Percentiles rank a stretch among this genome's conserved stretches.
Conservation (phyloP, 306 rosid genomes). For the Pterocarpus macrocarpus region DNA sequence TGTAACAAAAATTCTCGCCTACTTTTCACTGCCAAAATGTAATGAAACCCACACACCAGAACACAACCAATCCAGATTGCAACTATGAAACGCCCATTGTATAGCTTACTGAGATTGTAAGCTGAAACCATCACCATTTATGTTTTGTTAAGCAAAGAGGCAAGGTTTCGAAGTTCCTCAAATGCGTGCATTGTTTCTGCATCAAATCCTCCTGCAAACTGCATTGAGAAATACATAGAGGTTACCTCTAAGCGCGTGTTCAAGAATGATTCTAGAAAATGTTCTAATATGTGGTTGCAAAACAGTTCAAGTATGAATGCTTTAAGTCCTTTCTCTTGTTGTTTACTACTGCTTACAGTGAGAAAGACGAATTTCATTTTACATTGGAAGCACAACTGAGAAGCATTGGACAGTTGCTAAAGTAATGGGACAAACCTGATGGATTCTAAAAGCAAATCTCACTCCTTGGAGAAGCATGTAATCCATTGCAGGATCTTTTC, state of each 20-base stretch:
- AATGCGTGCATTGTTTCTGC: slow-evolving; percentile 98
- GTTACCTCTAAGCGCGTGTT: slow-evolving; percentile 3
- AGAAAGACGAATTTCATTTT: too few relatives aligned
- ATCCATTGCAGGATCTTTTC: slow-evolving; percentile 98
- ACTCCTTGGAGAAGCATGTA: slow-evolving; percentile 99
- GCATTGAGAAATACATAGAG: slow-evolving; percentile 47
- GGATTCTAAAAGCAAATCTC: slow-evolving; percentile 98
- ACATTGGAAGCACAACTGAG: slow-evolving; percentile 14
- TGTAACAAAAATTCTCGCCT: slow-evolving; percentile 38
- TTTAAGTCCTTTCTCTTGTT: too few relatives aligned
- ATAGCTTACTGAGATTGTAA: slow-evolving; percentile 61
- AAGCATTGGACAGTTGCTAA: slow-evolving; percentile 3
- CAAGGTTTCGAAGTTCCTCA: slow-evolving; percentile 94
- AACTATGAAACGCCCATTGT: slow-evolving; percentile 22
- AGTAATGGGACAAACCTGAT: slow-evolving; percentile 68
- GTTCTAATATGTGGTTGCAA: not conserved
- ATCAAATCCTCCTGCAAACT: slow-evolving; percentile 99
- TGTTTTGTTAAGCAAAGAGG: slow-evolving; percentile 84
- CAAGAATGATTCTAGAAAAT: not conserved
- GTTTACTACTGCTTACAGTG: too few relatives aligned
- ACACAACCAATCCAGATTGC: slow-evolving; percentile 39
- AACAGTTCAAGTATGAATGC: not conserved
- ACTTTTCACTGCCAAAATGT: slow-evolving; percentile 40
- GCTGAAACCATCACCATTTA: slow-evolving; percentile 49
- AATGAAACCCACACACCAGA: slow-evolving; percentile 31